Evolutionary conservation across 2,329 filamentous ascomycete species (phyloP), one percentile per base, ranked within the genome.

Genomic region (Pseudovirgaria hyperparasitica): DNA sequence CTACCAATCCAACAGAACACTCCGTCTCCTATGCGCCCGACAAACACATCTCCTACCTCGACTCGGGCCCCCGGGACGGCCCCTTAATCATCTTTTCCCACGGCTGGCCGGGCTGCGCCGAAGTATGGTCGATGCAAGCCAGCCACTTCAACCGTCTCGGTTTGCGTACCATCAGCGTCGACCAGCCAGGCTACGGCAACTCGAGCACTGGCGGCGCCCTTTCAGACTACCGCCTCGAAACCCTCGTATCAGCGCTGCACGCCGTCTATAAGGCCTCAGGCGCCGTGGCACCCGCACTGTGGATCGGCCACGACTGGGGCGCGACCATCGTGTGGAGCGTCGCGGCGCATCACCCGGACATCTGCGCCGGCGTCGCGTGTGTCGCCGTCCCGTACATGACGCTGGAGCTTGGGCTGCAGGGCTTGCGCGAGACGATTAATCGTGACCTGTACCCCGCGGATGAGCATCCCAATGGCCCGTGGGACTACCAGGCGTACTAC

Each of bases 291-390:
- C 28, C 43, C 19, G 37, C 56, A 48, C 34, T 60, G 45, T 64
- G 62, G 58, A 41, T 61, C 22, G 57, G 49, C 12, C 58, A 61
- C 32, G 56, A 60, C 32, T 59, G 57, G 57, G 46, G 46, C 16
- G 41, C 41, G 11, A 41, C 38, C 9, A 32, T 45, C 3, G 36
- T 46, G 8, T 48, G 43, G 41, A 28, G 25, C 6, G 29, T 44
- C 19, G 40, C 36, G 11, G 29, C 35, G 9, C 30, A 33, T 5
- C 33, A 42, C 21, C 46, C 46, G 1, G 36, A 47, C 15, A 30
- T 33, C 10, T 42, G 39, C 26, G 31, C 36, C 9, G 46, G 31
- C 6, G 39, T 37, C 6, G 37, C 31, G 5, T 34, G 36, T 19
- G 32, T 49, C 22, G 34, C 40, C 19, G 50, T 63, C 1, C 58